A percentile compares a stretch with the other conserved stretches of the same genome.
phyloP scores from a whole-genome alignment of 441 rosid genomes.

The Croton laevigatus region DNA sequence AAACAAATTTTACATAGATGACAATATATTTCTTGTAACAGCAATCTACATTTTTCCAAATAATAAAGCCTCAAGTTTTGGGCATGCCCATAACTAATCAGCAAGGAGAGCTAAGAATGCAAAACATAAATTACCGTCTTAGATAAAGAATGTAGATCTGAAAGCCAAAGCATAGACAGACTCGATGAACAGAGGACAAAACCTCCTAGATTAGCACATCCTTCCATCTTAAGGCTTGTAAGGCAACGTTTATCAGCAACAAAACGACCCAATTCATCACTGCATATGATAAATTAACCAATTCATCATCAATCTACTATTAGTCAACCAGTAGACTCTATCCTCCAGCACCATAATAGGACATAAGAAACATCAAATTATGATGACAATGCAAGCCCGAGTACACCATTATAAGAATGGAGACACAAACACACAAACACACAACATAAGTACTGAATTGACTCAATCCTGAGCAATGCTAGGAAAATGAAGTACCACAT shows the following conservation, averaged over 20 bases:
- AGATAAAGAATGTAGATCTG: constrained; percentile 70
- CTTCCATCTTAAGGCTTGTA: constrained; percentile 84
- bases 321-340: not conserved
- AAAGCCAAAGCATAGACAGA: constrained; percentile 84
- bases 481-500: not conserved
- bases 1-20: constrained; percentile 8
- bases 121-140: constrained; percentile 54
- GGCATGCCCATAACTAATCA: not conserved
- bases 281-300: constrained; percentile 32
- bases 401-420: not conserved
- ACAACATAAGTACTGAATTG: not conserved
- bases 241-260: constrained; percentile 88
- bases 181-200: constrained; percentile 72
- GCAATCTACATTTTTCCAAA: not conserved
- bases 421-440: not conserved
- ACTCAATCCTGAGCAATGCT: not conserved
- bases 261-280: constrained; percentile 90
- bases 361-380: not conserved
- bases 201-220: constrained; percentile 83
- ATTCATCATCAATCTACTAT: not conserved
- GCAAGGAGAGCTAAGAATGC: not conserved
- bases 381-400: not conserved
- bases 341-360: not conserved
- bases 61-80: not conserved
- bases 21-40: not conserved